A percentile compares a stretch with the other conserved stretches of the same genome.
These are phyloP conservation scores for Cyclostephanos tholiformis DNA, from an alignment of 108 stramenopile genomes.

Conservation along the genomic window DNA sequence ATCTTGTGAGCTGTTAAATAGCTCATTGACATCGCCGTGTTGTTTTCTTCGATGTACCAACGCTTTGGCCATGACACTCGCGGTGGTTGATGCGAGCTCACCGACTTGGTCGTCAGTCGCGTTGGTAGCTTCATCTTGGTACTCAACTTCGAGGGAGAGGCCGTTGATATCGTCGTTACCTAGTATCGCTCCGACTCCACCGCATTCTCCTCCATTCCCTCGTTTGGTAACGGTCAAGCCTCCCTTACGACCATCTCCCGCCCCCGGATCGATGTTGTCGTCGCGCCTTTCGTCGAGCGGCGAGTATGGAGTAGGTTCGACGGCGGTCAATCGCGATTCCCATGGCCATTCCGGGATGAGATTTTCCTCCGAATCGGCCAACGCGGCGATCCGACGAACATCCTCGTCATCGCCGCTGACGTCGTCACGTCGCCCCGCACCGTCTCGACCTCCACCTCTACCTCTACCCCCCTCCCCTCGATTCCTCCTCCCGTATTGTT, in stretches of 20 bases:
- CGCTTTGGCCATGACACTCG: not conserved
- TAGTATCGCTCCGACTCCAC: no score
- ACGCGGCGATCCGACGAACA: not conserved
- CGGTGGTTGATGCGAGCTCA: not conserved
- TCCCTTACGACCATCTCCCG: not conserved
- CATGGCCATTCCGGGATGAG: constrained; percentile 28
- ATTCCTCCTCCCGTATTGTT: no score
- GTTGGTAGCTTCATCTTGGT: not conserved
- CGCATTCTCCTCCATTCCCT: no score
- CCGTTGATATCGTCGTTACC: no score
- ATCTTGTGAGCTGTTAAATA: constrained; percentile 13
- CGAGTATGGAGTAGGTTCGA: not conserved
- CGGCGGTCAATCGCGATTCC: constrained; percentile 19
- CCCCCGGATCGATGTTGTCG: no score
- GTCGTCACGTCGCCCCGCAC: not conserved
- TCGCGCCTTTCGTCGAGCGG: not conserved
- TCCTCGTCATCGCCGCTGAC: not conserved
- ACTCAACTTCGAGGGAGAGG: no score
- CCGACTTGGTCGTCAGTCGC: not conserved
- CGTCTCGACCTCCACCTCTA: no score
- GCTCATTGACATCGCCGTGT: constrained; percentile 21
- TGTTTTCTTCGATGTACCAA: not conserved
- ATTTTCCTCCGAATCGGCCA: not conserved
- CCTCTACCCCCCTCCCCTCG: no score
- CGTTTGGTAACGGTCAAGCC: no score